Evolutionary conservation across 2,329 filamentous ascomycete species (phyloP), one percentile per base, ranked within the genome.

Genomic region (Chrysoporthe puriensis): DNA sequence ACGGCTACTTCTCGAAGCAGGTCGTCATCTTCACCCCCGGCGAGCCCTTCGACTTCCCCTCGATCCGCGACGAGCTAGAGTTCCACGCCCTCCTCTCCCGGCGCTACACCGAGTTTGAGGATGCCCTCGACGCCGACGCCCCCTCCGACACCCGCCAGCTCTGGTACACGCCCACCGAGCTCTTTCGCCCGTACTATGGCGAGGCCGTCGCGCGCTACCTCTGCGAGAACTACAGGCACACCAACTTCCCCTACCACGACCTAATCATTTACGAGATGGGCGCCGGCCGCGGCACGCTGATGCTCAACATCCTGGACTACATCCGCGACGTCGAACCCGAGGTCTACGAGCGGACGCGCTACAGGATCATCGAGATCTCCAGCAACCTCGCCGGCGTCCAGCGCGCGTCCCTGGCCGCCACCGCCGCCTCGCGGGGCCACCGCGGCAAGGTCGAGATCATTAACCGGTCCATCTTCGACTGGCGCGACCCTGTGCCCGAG

Each of bases 231-330:
- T 99, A 99, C 85, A 94, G 96, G 77, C 88, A 97, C 77, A 93
- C 92, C 57, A 88, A 93, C 66, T 98, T 96, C 77, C 96, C 96
- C 2, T 97, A 98, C 83, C 90, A 97, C 79, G 96, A 99, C 79
- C 87, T 99, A 63, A 92, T 97, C 74, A 96, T 99, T 78, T 99
- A 97, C 85, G 96, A 99, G 79, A 97, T 99, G 91, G 96, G 96
- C 63, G 96, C 96, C 50, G 96, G 96, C 74, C 95, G 97, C 74
- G 96, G 96, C 70, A 99, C 96, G 0, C 87, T 99, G 76, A 99
- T 99, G 96, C 86, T 96, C 76, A 99, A 99, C 79, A 94, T 99
- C 67, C 86, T 99, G 70, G 95, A 99, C 83, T 97, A 96, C 79
- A 97, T 99, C 77, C 92, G 94, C 70, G 90, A 92, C 72, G 86